These are phyloP conservation scores for Epichloe elymi DNA, from an alignment of 2,329 filamentous ascomycete species.

Conservation along the genomic window DNA sequence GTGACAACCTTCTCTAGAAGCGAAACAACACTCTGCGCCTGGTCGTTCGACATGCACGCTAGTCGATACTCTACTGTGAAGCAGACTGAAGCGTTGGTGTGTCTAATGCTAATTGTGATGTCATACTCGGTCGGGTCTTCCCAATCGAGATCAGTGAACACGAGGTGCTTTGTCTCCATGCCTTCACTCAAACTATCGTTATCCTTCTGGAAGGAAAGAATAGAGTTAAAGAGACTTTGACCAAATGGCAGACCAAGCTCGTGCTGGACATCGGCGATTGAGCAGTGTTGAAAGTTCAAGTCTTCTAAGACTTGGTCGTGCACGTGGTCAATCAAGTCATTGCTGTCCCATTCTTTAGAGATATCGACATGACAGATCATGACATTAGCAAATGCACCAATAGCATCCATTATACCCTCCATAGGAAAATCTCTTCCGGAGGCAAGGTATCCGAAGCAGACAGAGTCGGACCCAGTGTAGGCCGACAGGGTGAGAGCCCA, in stretches of 20 bases:
- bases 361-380: constrained; percentile 8
- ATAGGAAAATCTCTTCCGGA: constrained; percentile 6
- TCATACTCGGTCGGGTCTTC: constrained; percentile 15
- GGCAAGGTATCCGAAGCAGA: constrained; percentile 7
- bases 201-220: constrained; percentile 18
- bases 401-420: constrained; percentile 1
- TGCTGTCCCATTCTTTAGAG: constrained; percentile 10
- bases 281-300: constrained; percentile 35
- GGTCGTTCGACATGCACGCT: not conserved
- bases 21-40: not conserved
- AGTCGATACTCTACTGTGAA: constrained; percentile 1
- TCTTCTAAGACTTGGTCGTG: constrained; percentile 32
- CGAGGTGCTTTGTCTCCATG: not conserved
- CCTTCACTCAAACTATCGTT: not conserved
- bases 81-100: not conserved
- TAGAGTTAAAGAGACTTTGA: constrained; percentile 18
- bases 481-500: constrained; percentile 8
- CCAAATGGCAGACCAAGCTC: constrained; percentile 12
- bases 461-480: constrained; percentile 5
- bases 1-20: constrained; percentile 1
- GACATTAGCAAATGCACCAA: constrained; percentile 7
- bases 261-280: constrained; percentile 31
- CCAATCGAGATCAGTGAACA: constrained; percentile 5
- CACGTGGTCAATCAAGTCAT: constrained; percentile 9
- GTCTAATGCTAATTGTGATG: constrained; percentile 12